phyloP scores from a whole-genome alignment of 2,329 filamentous ascomycete species.

The Sporothrix brasiliensis region DNA sequence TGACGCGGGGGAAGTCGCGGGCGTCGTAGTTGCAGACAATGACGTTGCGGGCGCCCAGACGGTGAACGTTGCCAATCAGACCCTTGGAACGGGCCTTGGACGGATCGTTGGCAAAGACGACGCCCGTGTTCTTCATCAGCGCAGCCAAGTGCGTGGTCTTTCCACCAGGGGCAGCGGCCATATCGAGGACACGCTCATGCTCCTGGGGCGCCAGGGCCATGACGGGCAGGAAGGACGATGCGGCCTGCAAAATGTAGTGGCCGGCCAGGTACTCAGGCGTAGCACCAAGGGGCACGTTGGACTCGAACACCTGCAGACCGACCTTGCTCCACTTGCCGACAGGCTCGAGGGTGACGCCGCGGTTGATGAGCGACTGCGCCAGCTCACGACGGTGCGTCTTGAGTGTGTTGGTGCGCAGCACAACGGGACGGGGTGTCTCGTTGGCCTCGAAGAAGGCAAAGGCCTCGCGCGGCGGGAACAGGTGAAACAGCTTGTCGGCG shows the following conservation, averaged over 20 bases:
- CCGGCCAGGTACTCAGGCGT: slow-evolving; percentile 97
- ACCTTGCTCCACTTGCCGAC: slow-evolving; percentile 99
- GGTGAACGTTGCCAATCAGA: slow-evolving; percentile 97
- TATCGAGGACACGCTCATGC: slow-evolving; percentile 85
- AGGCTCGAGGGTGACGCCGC: slow-evolving; percentile 92
- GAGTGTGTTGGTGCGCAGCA: slow-evolving; percentile 95
- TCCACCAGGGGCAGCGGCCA: slow-evolving; percentile 93
- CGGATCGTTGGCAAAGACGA: slow-evolving; percentile 94
- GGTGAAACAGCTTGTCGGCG: slow-evolving; percentile 91
- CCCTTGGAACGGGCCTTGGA: slow-evolving; percentile 92
- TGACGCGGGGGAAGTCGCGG: slow-evolving; percentile 87
- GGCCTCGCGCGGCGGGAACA: slow-evolving; percentile 90
- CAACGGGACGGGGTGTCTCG: slow-evolving; percentile 86
- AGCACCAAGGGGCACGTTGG: slow-evolving; percentile 79
- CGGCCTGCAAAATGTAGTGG: slow-evolving; percentile 96
- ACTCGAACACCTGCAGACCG: slow-evolving; percentile 94
- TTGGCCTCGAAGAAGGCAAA: slow-evolving; percentile 99
- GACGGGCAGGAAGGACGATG: slow-evolving; percentile 93
- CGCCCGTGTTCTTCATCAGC: slow-evolving; percentile 95
- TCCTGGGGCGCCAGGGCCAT: slow-evolving; percentile 97
- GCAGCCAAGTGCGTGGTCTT: slow-evolving; percentile 97
- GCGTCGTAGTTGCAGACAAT: slow-evolving; percentile 96
- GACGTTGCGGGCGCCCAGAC: slow-evolving; percentile 88
- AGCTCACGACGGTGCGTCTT: slow-evolving; percentile 76
- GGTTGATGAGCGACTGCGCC: slow-evolving; percentile 91